Percentiles rank a stretch among this genome's conserved stretches.
Conservation (phyloP, 495 filamentous ascomycete genomes). For the Aspergillus hancockii region DNA sequence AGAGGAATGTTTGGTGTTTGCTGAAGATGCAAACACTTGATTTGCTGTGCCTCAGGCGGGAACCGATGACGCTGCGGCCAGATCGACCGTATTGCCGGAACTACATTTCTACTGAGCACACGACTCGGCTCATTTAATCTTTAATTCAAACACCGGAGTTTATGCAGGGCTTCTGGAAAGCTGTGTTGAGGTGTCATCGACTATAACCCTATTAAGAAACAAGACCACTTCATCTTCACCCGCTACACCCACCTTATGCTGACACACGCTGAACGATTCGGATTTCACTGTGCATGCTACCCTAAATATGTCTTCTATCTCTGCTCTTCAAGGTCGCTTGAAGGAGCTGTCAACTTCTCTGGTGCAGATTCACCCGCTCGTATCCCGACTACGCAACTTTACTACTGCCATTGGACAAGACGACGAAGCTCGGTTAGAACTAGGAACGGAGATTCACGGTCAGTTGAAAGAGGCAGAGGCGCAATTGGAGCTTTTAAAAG, state of each 20-base stretch:
- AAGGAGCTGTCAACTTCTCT: conserved; percentile 67
- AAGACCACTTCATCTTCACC: neutral
- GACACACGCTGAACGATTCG: conserved; percentile 9
- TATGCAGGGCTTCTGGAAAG: neutral
- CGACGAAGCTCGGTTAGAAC: conserved; percentile 70
- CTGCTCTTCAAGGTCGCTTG: conserved; percentile 65
- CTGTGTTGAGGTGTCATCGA: neutral
- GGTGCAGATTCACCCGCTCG: conserved; percentile 68
- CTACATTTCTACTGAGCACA: neutral
- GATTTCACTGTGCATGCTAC: conserved; percentile 1
- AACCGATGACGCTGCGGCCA: conserved; percentile 14
- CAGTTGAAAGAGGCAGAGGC: conserved; percentile 81
- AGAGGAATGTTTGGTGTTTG: conserved; percentile 33
- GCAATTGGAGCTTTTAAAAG: conserved; percentile 77
- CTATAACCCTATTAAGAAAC: neutral
- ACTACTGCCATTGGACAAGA: conserved; percentile 60
- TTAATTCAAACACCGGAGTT: neutral
- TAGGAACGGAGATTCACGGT: conserved; percentile 79
- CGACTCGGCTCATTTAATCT: neutral
- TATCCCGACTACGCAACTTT: conserved; percentile 70
- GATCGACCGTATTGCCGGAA: neutral
- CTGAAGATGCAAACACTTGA: conserved; percentile 39
- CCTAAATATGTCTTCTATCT: conserved; percentile 50
- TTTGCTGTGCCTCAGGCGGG: conserved; percentile 20
- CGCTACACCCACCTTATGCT: neutral